Evolutionary conservation across 495 filamentous ascomycete species (phyloP).

Genomic region (Neurospora hispaniola): DNA sequence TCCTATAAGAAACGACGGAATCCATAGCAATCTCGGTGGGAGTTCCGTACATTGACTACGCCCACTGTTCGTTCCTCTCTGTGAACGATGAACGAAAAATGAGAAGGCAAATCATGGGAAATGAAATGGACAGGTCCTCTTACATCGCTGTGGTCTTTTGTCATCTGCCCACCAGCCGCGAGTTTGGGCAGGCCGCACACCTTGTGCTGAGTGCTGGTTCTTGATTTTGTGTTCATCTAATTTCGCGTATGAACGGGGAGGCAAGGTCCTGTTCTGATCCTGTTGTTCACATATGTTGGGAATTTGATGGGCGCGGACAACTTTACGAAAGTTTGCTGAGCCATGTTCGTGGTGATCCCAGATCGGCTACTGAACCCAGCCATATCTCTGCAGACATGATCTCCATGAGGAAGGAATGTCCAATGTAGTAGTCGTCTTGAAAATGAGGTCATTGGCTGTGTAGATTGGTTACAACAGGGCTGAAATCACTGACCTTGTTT

Average conservation of each 20-base stretch:
- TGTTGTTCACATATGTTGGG: neutral
- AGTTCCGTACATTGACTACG: neutral
- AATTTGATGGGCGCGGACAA: neutral
- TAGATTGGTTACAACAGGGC: neutral
- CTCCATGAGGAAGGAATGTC: neutral
- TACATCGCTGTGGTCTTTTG: neutral
- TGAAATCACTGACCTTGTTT: neutral
- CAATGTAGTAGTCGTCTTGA: neutral
- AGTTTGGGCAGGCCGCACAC: neutral
- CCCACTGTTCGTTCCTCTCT: neutral
- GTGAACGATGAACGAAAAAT: neutral
- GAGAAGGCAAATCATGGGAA: neutral
- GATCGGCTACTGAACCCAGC: neutral
- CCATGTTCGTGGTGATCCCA: neutral
- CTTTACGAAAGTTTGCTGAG: neutral
- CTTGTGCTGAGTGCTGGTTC: neutral
- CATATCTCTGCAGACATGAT: neutral
- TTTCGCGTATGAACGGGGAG: neutral
- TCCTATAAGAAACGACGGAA: neutral
- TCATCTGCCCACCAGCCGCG: neutral
- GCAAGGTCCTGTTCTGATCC: neutral
- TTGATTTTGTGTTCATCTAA: neutral
- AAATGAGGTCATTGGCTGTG: neutral
- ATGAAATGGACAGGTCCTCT: neutral
- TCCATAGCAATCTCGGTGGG: neutral